These are phyloP conservation scores for Tephrocybe sp. DNA, from an alignment of 768 basidiomycete species.

Conservation along the genomic window DNA sequence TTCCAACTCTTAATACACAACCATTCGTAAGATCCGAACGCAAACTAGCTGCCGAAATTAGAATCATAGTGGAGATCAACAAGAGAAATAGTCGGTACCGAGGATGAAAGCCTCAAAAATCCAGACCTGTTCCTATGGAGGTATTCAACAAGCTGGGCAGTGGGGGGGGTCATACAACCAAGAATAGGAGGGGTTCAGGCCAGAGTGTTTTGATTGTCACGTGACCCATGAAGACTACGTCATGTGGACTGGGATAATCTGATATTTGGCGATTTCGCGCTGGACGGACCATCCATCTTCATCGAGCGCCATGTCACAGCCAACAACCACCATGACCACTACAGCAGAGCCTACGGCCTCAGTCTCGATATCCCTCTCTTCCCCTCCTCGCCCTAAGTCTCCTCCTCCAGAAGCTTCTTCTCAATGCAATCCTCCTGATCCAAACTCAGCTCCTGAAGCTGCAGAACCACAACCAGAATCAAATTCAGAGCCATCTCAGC, in stretches of 20 bases:
- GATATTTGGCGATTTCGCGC: slow-evolving; percentile 9
- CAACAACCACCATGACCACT: background rate
- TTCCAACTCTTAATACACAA: too few relatives aligned
- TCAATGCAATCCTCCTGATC: background rate
- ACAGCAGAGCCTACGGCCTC: background rate
- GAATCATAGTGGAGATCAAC: too few relatives aligned
- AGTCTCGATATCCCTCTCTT: background rate
- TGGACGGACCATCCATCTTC: background rate
- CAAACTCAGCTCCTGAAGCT: slow-evolving; percentile 4
- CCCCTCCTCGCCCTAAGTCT: slow-evolving; percentile 2
- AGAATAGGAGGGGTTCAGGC: too few relatives aligned
- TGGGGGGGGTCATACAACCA: too few relatives aligned
- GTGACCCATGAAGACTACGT: slow-evolving; percentile 18
- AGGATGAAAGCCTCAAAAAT: too few relatives aligned
- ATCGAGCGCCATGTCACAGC: slow-evolving; percentile 8
- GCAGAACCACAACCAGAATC: background rate
- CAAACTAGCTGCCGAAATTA: too few relatives aligned
- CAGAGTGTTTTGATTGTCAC: too few relatives aligned
- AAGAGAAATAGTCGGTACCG: too few relatives aligned
- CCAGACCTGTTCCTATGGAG: too few relatives aligned
- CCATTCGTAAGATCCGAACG: too few relatives aligned
- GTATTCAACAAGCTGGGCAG: too few relatives aligned
- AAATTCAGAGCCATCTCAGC: background rate
- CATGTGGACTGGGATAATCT: slow-evolving; percentile 19
- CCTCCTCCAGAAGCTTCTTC: background rate